Conservation (phyloP, 441 rosid species). For the Jatropha multifida region DNA sequence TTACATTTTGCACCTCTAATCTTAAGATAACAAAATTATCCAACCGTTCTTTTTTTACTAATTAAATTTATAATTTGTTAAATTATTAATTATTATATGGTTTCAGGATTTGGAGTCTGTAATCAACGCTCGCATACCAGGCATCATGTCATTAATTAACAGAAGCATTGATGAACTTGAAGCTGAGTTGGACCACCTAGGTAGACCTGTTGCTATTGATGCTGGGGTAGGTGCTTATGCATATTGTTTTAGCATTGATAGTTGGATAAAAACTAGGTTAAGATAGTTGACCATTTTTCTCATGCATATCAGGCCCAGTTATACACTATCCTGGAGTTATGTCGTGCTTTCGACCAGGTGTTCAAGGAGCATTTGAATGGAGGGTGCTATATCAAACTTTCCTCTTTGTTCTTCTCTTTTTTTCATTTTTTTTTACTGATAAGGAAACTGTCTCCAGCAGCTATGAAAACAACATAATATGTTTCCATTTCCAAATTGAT, state of each 20-base stretch:
- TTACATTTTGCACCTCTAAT: background rate
- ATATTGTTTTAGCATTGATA: constrained; percentile 4
- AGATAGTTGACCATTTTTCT: background rate
- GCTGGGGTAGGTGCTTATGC: constrained; percentile 59
- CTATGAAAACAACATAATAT: constrained; percentile 1
- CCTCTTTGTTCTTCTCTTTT: background rate
- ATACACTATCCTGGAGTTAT: constrained; percentile 78
- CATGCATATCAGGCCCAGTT: constrained; percentile 65
- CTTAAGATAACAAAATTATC: background rate
- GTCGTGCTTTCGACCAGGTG: constrained; percentile 84
- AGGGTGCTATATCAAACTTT: constrained; percentile 48
- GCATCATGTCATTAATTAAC: constrained; percentile 59
- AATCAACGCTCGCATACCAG: constrained; percentile 63
- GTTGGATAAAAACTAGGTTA: constrained; percentile 6
- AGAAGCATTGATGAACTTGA: constrained; percentile 75
- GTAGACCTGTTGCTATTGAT: constrained; percentile 78
- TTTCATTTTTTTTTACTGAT: background rate
- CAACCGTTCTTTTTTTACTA: background rate
- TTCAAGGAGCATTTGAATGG: constrained; percentile 97
- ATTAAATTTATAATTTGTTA: constrained; percentile 9
- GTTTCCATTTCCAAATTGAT: background rate
- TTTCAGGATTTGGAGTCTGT: constrained; percentile 70
- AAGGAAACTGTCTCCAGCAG: background rate
- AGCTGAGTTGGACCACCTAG: constrained; percentile 62
- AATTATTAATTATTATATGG: constrained; percentile 12